Conservation (phyloP, 179 eudicot species). For the Amaranthus tricolor region DNA sequence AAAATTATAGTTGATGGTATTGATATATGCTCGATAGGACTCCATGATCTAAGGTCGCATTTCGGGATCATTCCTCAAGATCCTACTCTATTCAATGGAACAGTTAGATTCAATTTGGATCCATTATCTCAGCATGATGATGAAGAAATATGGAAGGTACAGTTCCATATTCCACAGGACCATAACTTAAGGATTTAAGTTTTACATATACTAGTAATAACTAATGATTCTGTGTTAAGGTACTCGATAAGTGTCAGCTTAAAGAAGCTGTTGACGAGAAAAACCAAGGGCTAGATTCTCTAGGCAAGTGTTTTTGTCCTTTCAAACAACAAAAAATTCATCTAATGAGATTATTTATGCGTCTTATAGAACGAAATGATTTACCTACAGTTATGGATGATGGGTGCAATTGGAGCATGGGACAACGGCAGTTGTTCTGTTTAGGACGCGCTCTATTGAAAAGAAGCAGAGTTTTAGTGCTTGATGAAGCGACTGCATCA, state of each 20-base stretch:
- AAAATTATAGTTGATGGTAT: constrained; percentile 63
- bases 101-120: constrained; percentile 69
- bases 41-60: constrained; percentile 68
- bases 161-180: background rate
- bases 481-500: constrained; percentile 87
- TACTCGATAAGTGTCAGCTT: constrained; percentile 55
- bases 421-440: constrained; percentile 76
- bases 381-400: constrained; percentile 58
- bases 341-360: too few relatives aligned
- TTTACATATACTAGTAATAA: background rate
- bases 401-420: constrained; percentile 92
- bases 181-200: too few relatives aligned
- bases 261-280: constrained; percentile 51
- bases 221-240: constrained; percentile 28
- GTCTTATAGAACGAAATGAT: background rate
- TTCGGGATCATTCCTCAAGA: constrained; percentile 82
- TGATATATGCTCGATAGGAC: constrained; percentile 65
- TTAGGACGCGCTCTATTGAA: constrained; percentile 72
- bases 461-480: constrained; percentile 65
- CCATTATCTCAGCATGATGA: constrained; percentile 54
- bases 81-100: constrained; percentile 71
- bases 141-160: constrained; percentile 72
- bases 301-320: constrained; percentile 30
- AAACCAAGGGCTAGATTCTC: constrained; percentile 42
- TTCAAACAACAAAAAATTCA: background rate